Evolutionary conservation across 2,329 filamentous ascomycete genomes (phyloP).

Genomic region (Diplocarpon rosae): DNA sequence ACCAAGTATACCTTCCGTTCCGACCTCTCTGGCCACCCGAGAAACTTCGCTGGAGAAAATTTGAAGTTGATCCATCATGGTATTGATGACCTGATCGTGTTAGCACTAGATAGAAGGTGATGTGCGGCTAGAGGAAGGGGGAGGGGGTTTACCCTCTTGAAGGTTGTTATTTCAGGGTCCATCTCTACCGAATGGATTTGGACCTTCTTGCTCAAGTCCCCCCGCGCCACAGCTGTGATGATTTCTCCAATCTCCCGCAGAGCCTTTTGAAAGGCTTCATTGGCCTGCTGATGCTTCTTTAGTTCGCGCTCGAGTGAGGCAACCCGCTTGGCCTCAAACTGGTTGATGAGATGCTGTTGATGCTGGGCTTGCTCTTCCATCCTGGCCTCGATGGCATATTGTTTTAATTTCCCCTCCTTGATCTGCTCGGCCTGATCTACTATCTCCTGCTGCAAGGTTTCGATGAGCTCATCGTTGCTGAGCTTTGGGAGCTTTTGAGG

Average conservation of each 20-base stretch:
- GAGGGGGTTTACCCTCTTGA: constrained; percentile 63
- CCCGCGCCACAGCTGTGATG: constrained; percentile 88
- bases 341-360: constrained; percentile 70
- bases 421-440: constrained; percentile 90
- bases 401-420: constrained; percentile 77
- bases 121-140: background rate
- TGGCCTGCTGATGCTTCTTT: constrained; percentile 95
- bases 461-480: constrained; percentile 75
- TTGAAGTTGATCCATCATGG: constrained; percentile 97
- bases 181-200: constrained; percentile 92
- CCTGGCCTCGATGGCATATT: constrained; percentile 76
- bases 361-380: constrained; percentile 76
- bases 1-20: constrained; percentile 86
- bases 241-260: constrained; percentile 94
- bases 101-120: background rate
- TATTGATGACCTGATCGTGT: constrained; percentile 56
- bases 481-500: constrained; percentile 33
- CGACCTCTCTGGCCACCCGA: constrained; percentile 86
- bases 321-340: constrained; percentile 79
- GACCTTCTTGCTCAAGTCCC: constrained; percentile 93
- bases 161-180: constrained; percentile 95
- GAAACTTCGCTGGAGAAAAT: constrained; percentile 96
- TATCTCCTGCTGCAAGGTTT: constrained; percentile 79
- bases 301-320: constrained; percentile 84
- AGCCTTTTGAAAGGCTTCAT: constrained; percentile 96